Percentiles rank a stretch among this genome's conserved stretches.
These are phyloP conservation scores for Plasmodium gaboni DNA, from an alignment of 169 alveolate genomes.

Conservation along the genomic window DNA sequence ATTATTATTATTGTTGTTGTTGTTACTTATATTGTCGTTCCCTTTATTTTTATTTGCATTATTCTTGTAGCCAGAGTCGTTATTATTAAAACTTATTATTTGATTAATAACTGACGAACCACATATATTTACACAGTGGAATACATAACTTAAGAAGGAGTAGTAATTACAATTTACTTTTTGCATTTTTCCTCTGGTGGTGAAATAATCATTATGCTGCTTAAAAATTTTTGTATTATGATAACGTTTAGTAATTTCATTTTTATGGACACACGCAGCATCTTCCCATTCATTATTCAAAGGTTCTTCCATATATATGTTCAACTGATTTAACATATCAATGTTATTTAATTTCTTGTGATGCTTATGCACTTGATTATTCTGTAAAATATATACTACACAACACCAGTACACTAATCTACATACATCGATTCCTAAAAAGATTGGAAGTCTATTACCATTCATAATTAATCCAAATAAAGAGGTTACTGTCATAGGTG, in stretches of 20 bases:
- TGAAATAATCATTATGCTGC: background rate
- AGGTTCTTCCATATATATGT: slow-evolving; percentile 1
- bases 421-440: slow-evolving; percentile 89
- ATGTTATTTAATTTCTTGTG: slow-evolving; percentile 39
- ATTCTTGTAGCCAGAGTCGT: slow-evolving; percentile 16
- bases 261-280: background rate
- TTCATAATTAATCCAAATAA: slow-evolving; percentile 88
- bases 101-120: slow-evolving; percentile 69
- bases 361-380: slow-evolving; percentile 26
- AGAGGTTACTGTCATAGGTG: slow-evolving; percentile 82
- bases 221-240: background rate
- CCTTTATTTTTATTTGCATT: slow-evolving; percentile 18
- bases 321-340: slow-evolving; percentile 62
- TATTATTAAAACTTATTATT: slow-evolving; percentile 22
- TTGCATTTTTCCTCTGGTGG: slow-evolving; percentile 6
- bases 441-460: slow-evolving; percentile 89
- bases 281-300: background rate
- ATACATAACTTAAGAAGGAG: slow-evolving; percentile 37
- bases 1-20: slow-evolving; percentile 54
- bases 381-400: slow-evolving; percentile 43
- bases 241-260: background rate
- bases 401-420: slow-evolving; percentile 87
- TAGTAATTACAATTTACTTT: slow-evolving; percentile 44
- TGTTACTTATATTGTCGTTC: slow-evolving; percentile 26
- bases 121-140: slow-evolving; percentile 52